phyloP scores from a whole-genome alignment of 2,329 filamentous ascomycete species.

The Neofusicoccum sp. region DNA sequence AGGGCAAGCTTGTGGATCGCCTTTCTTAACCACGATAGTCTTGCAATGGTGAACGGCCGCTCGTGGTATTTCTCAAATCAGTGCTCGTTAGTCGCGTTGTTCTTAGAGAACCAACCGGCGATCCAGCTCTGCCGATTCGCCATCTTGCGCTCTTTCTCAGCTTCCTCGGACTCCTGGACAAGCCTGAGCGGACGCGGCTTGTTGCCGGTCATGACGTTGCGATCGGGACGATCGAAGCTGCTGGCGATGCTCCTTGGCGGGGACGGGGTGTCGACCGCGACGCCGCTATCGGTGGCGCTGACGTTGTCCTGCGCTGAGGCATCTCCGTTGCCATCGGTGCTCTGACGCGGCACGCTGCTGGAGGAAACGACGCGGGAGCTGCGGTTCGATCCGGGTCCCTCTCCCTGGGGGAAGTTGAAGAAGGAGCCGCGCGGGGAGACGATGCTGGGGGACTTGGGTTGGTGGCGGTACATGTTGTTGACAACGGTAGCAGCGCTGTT shows the following conservation, averaged over 20 bases:
- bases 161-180: constrained; percentile 67
- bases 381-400: constrained; percentile 38
- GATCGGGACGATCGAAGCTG: constrained; percentile 27
- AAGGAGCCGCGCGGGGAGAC: constrained; percentile 37
- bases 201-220: constrained; percentile 51
- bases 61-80: background rate
- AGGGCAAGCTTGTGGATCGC: constrained; percentile 3
- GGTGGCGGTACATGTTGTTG: constrained; percentile 78
- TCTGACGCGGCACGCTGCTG: constrained; percentile 42
- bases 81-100: background rate
- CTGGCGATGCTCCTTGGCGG: constrained; percentile 58
- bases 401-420: constrained; percentile 51
- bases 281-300: constrained; percentile 33
- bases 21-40: background rate
- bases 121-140: constrained; percentile 47
- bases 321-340: constrained; percentile 24
- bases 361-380: constrained; percentile 53
- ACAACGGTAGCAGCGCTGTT: constrained; percentile 69
- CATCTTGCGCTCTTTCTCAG: constrained; percentile 42
- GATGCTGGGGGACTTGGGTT: constrained; percentile 45
- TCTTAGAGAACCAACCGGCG: constrained; percentile 12
- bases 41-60: background rate
- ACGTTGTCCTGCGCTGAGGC: constrained; percentile 25
- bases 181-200: constrained; percentile 83
- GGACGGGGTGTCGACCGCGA: constrained; percentile 36